Conservation (phyloP, 768 basidiomycete species). For the Termitomyces sp. region DNA sequence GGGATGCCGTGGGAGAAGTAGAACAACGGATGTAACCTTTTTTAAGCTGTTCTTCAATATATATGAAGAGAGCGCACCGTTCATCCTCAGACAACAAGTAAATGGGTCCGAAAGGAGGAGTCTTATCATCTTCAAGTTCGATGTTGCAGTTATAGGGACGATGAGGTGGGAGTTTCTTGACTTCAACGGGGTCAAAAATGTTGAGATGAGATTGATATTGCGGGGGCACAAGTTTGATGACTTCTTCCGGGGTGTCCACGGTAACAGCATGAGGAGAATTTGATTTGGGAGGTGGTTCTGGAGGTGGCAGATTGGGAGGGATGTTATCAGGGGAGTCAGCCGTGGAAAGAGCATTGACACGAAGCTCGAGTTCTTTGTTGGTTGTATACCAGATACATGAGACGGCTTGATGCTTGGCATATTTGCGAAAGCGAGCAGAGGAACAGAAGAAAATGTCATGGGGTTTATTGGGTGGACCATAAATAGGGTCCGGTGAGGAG, state of each 20-base stretch:
- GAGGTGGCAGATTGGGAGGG: no score
- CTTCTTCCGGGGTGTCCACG: slow-evolving; percentile 7
- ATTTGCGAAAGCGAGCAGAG: slow-evolving; percentile 20
- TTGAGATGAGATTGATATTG: no score
- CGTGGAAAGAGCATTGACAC: no score
- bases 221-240: no score
- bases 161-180: no score
- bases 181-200: no score
- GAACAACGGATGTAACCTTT: slow-evolving; percentile 33
- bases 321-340: no score
- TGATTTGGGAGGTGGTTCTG: not conserved
- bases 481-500: slow-evolving; percentile 10
- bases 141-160: no score
- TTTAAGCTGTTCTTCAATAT: slow-evolving; percentile 31
- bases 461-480: slow-evolving; percentile 12
- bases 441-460: slow-evolving; percentile 16
- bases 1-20: slow-evolving; percentile 25
- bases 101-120: no score
- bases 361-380: no score
- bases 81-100: slow-evolving; percentile 30
- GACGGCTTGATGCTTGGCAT: slow-evolving; percentile 15
- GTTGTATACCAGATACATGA: no score
- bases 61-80: slow-evolving; percentile 28
- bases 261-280: not conserved
- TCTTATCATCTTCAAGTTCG: no score